A percentile compares a stretch with the other conserved stretches of the same genome.
Evolutionary conservation across 208 protist species (phyloP).

Genomic region (Baffinella frigidus): DNA sequence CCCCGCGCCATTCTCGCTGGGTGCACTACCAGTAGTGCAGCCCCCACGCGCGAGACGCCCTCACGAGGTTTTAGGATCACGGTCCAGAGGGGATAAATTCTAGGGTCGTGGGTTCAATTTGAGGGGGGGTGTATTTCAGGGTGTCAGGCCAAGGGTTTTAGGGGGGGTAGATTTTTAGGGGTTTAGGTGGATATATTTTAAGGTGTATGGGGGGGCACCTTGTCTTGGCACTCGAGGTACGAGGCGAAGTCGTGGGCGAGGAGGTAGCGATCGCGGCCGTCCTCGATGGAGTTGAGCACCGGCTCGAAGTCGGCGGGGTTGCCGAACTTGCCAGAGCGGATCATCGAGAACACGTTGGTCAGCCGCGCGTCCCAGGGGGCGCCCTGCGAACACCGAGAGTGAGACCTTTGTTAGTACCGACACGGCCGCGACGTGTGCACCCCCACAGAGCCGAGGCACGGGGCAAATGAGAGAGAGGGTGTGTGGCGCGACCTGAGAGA

Average conservation of each 20-base stretch:
- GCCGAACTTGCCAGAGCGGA: constrained; percentile 76
- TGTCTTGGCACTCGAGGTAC: constrained; percentile 67
- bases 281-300: not conserved
- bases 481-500: no score
- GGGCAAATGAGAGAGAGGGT: no score
- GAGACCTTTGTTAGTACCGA: no score
- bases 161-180: not conserved
- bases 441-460: no score
- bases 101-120: no score
- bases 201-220: not conserved
- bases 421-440: not conserved
- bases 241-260: constrained; percentile 75
- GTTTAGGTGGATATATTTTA: not conserved
- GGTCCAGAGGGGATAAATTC: no score
- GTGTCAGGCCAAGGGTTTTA: no score
- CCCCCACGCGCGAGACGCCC: no score
- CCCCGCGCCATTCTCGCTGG: no score
- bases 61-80: no score
- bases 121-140: no score
- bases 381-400: not conserved
- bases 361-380: constrained; percentile 61
- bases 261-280: constrained; percentile 74
- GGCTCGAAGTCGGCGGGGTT: constrained; percentile 68
- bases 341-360: constrained; percentile 69
- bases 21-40: no score